Base-by-base conservation (phyloP, 805 yeast genomes). In the Yarrowia sp. region DNA sequence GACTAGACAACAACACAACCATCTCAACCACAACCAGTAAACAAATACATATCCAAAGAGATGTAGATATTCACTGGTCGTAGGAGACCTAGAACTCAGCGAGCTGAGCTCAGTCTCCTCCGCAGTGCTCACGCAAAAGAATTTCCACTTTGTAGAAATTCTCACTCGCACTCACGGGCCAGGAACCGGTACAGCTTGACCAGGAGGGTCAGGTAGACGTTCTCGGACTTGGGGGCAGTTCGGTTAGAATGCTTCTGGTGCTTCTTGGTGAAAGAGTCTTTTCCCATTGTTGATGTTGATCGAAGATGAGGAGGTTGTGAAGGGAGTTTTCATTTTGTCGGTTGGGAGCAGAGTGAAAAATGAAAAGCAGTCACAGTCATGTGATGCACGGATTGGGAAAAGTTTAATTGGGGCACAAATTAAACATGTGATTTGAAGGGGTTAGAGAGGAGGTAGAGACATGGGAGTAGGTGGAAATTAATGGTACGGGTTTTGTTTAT, bases 201-300 rank as follows among this genome's bases (percentile, higher is more conserved):
- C 83, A 95, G 89, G 80, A 95, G 84, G 84, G 89, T 89, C 84
- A 95, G 86, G 97, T 95, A 95, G 84, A 92, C 97, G 81, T 95
- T 95, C 85, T 95, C 97, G 74, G 98, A 93, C 87, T 91, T 91
- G 85, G 99, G 99, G 83, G 98, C 98, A 80, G 88, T 84, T 85
- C 99, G 92, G 91, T 91, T 96, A 83, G 96, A 88, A 75, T 88
- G 83, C 84, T 92, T 90, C 79, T 85, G 86, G 88, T 95, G 99
- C 84, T 91, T 98, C 84, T 93, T 95, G 81, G 86, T 80, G 83
- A 88, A 85, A 86, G 90, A 96, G 86, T 95, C 98, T 84, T 88
- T 90, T 88, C 97, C 98, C 98, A 92, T 92, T 78, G 71, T 57
- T 66, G 35, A 41, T 39, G 38, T 36, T 41, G 41, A 48, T 36